Evolutionary conservation across 208 protist species (phyloP).

Genomic region (Crithidia expoeki): DNA sequence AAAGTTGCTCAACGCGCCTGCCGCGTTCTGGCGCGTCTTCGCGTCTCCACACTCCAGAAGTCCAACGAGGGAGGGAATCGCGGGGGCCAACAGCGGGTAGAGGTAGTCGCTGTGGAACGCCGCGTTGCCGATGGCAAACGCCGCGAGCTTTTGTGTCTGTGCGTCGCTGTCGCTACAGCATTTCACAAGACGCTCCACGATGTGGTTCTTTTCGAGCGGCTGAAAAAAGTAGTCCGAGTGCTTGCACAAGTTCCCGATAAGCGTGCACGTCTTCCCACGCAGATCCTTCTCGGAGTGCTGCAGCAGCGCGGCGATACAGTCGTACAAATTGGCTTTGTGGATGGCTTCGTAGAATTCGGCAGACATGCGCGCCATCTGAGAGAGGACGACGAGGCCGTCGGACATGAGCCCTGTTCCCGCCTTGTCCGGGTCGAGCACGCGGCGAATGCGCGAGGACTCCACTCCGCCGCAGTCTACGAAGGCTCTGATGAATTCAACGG

Average conservation of each 20-base stretch:
- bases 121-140: slow-evolving; percentile 96
- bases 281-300: slow-evolving; percentile 76
- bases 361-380: slow-evolving; percentile 88
- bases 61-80: slow-evolving; percentile 80
- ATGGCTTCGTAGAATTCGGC: slow-evolving; percentile 89
- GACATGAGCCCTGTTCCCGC: slow-evolving; percentile 75
- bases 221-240: slow-evolving; percentile 94
- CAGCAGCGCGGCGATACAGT: slow-evolving; percentile 63
- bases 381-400: slow-evolving; percentile 90
- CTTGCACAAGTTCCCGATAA: slow-evolving; percentile 96
- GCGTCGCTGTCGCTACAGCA: slow-evolving; percentile 86
- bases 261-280: slow-evolving; percentile 93
- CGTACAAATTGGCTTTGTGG: slow-evolving; percentile 83
- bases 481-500: slow-evolving; percentile 74
- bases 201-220: slow-evolving; percentile 59
- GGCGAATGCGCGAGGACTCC: slow-evolving; percentile 57
- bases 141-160: slow-evolving; percentile 94
- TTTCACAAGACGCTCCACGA: slow-evolving; percentile 79
- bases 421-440: slow-evolving; percentile 79
- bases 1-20: slow-evolving; percentile 95
- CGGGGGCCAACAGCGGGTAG: slow-evolving; percentile 75
- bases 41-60: slow-evolving; percentile 84
- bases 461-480: slow-evolving; percentile 91
- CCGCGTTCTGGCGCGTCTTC: slow-evolving; percentile 95
- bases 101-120: slow-evolving; percentile 92